phyloP scores from a whole-genome alignment of 257 asterid species.

The Solanum raphanifolium region DNA sequence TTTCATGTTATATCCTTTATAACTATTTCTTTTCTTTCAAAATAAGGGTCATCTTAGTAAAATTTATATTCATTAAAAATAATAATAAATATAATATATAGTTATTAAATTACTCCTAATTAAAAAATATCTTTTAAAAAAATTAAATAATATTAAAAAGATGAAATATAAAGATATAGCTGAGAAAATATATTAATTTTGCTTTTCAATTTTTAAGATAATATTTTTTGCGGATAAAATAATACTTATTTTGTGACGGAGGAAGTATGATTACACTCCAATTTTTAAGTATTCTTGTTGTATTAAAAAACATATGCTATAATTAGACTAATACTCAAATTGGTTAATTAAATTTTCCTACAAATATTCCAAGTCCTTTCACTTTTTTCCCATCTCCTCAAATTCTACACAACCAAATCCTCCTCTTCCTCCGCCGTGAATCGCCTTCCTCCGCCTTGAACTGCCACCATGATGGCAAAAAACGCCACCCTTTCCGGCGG shows the following conservation, averaged over 20 bases:
- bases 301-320: neutral
- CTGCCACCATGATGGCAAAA: conserved; percentile 38
- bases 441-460: neutral
- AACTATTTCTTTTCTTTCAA: neutral
- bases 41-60: neutral
- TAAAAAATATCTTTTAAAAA: neutral
- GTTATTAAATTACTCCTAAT: neutral
- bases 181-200: neutral
- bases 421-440: neutral
- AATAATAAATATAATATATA: neutral
- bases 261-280: too few species aligned
- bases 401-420: neutral
- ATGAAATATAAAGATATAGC: neutral
- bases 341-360: neutral
- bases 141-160: neutral
- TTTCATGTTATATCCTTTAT: neutral
- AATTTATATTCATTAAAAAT: neutral
- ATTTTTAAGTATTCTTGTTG: neutral
- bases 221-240: neutral
- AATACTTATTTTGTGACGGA: neutral
- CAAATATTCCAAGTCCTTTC: neutral
- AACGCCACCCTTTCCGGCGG: conserved; percentile 47
- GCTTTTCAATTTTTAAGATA: neutral
- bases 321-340: neutral
- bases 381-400: neutral